Conservation (phyloP, 768 basidiomycete species). For the Amanita muscaria region DNA sequence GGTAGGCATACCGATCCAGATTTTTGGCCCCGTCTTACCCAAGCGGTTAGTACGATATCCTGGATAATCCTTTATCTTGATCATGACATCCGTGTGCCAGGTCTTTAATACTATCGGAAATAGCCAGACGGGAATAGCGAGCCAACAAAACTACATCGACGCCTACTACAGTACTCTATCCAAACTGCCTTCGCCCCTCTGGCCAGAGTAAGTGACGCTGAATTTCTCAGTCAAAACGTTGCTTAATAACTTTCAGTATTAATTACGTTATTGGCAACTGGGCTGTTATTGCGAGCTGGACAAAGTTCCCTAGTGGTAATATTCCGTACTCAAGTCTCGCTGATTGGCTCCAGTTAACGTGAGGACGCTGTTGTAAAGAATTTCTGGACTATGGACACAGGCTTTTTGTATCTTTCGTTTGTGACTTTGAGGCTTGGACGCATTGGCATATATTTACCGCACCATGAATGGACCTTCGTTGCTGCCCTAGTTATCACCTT, state of each 20-base stretch:
- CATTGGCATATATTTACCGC: not conserved
- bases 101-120: not conserved
- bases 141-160: not conserved
- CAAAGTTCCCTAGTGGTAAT: not conserved
- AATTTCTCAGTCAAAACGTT: not conserved
- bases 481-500: too few species aligned
- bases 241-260: not conserved
- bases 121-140: not conserved
- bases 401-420: not conserved
- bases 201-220: not conserved
- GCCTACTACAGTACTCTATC: not conserved
- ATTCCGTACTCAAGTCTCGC: not conserved
- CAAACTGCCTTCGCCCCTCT: not conserved
- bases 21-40: slow-evolving; percentile 8
- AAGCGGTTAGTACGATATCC: slow-evolving; percentile 4
- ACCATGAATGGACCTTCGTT: too few species aligned
- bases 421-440: too few species aligned
- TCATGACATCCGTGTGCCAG: not conserved
- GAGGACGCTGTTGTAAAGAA: too few species aligned
- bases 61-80: too few species aligned
- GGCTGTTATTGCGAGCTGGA: not conserved
- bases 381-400: too few species aligned
- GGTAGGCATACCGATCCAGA: slow-evolving; percentile 7
- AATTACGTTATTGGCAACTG: not conserved
- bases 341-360: not conserved